Conservation (phyloP, 1,284 basidiomycete species). For the Cryptococcus hybrid region DNA sequence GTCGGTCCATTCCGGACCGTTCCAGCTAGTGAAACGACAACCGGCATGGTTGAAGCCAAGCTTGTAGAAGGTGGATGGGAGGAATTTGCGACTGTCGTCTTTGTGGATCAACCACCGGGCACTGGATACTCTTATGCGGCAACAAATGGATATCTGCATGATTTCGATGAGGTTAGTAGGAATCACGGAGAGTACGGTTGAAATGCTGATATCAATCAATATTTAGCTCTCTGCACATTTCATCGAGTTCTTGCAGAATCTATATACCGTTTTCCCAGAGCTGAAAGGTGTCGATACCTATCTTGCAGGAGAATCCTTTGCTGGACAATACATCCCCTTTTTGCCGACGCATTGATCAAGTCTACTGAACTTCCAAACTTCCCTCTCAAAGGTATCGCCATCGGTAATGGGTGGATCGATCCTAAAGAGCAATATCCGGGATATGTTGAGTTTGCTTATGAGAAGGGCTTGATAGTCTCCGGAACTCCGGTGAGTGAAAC, state of each 20-base stretch:
- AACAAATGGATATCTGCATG: slow-evolving; percentile 80
- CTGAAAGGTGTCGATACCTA: slow-evolving; percentile 81
- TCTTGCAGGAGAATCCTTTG: slow-evolving; percentile 88
- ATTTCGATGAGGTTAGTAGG: slow-evolving; percentile 63
- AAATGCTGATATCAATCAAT: slow-evolving; percentile 5
- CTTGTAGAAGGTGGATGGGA: slow-evolving; percentile 93
- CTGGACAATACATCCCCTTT: slow-evolving; percentile 99
- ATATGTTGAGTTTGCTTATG: slow-evolving; percentile 82
- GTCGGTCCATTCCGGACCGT: slow-evolving; percentile 84
- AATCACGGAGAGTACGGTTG: neutral
- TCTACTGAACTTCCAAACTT: slow-evolving; percentile 58
- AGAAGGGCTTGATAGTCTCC: slow-evolving; percentile 72
- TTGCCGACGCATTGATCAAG: slow-evolving; percentile 76
- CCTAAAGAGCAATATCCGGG: slow-evolving; percentile 82
- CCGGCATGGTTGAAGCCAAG: slow-evolving; percentile 69
- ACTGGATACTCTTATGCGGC: slow-evolving; percentile 90
- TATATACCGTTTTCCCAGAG: slow-evolving; percentile 90
- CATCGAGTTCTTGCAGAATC: slow-evolving; percentile 78
- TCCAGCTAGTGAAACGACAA: slow-evolving; percentile 33
- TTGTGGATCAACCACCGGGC: slow-evolving; percentile 95
- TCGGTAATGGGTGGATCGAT: slow-evolving; percentile 98
- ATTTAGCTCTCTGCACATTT: slow-evolving; percentile 75
- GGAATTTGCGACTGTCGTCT: slow-evolving; percentile 96
- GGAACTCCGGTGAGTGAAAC: slow-evolving; percentile 60
- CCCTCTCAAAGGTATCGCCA: slow-evolving; percentile 73